Conservation (phyloP, 2,329 filamentous ascomycete genomes). For the Chaetomiaceae sp. region DNA sequence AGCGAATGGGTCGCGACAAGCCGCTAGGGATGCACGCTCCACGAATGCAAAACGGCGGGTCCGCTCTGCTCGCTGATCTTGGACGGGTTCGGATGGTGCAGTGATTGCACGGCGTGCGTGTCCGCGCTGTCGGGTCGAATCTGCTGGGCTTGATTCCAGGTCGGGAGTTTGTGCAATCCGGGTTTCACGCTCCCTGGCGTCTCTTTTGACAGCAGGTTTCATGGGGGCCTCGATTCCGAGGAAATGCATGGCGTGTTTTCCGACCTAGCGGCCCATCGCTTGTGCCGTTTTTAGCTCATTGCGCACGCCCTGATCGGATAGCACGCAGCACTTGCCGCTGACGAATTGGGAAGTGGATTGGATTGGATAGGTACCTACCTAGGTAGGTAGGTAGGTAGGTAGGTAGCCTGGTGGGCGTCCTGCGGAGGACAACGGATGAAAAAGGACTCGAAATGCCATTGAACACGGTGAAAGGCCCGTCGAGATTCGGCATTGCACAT, state of each 20-base stretch:
- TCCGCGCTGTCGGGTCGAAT: slow-evolving; percentile 15
- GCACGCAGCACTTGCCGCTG: too few relatives aligned
- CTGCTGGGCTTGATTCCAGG: background rate
- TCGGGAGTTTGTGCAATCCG: background rate
- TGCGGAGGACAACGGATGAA: background rate
- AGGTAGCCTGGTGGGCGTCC: too few relatives aligned
- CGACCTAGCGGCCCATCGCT: too few relatives aligned
- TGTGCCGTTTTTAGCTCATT: too few relatives aligned
- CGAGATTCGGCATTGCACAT: background rate
- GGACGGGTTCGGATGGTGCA: background rate
- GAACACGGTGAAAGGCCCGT: background rate
- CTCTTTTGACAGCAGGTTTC: too few relatives aligned
- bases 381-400: too few relatives aligned
- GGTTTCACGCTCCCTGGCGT: background rate
- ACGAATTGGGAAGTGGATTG: too few relatives aligned
- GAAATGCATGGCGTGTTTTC: too few relatives aligned
- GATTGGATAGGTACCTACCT: too few relatives aligned
- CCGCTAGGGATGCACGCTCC: background rate
- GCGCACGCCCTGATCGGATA: too few relatives aligned
- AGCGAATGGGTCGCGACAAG: background rate
- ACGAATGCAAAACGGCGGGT: background rate
- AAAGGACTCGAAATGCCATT: too few relatives aligned
- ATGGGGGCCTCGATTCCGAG: too few relatives aligned
- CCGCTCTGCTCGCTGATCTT: slow-evolving; percentile 4
- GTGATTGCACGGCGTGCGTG: background rate